Conservation (phyloP, 371 early-diverging fungal species). For the Parasitella parasitica region DNA sequence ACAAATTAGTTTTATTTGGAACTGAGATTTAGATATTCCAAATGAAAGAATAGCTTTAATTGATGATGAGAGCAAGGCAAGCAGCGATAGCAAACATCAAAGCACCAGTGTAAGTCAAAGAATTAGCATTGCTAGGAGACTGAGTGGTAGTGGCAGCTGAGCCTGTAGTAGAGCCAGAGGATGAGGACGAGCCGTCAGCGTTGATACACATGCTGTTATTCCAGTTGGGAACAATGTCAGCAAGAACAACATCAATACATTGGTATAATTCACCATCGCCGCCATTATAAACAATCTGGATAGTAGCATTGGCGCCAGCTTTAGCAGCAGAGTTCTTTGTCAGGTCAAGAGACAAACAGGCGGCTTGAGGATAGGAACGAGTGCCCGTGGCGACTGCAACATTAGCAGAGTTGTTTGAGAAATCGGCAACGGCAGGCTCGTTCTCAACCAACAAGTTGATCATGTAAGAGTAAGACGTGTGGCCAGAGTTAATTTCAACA, state of each 20-base stretch:
- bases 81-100: neutral
- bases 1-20: no score
- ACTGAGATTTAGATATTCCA: no score
- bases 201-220: slow-evolving; percentile 46
- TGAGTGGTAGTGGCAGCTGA: slow-evolving; percentile 1
- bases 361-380: slow-evolving; percentile 40
- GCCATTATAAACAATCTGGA: slow-evolving; percentile 58
- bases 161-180: neutral
- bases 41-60: no score
- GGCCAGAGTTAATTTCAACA: slow-evolving; percentile 50
- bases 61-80: neutral
- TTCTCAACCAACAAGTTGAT: slow-evolving; percentile 44
- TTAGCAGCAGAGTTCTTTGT: slow-evolving; percentile 25
- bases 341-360: slow-evolving; percentile 45
- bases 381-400: slow-evolving; percentile 27
- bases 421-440: slow-evolving; percentile 44
- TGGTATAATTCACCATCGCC: slow-evolving; percentile 62
- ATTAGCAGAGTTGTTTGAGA: slow-evolving; percentile 5
- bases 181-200: slow-evolving; percentile 25
- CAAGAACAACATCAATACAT: slow-evolving; percentile 58
- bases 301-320: slow-evolving; percentile 52
- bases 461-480: slow-evolving; percentile 42
- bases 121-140: slow-evolving; percentile 1
- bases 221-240: slow-evolving; percentile 35
- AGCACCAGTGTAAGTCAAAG: slow-evolving; percentile 1